A percentile compares a stretch with the other conserved stretches of the same genome.
phyloP scores from a whole-genome alignment of 192 early-diverging fungal genomes.

The Coemansia javaensis region DNA sequence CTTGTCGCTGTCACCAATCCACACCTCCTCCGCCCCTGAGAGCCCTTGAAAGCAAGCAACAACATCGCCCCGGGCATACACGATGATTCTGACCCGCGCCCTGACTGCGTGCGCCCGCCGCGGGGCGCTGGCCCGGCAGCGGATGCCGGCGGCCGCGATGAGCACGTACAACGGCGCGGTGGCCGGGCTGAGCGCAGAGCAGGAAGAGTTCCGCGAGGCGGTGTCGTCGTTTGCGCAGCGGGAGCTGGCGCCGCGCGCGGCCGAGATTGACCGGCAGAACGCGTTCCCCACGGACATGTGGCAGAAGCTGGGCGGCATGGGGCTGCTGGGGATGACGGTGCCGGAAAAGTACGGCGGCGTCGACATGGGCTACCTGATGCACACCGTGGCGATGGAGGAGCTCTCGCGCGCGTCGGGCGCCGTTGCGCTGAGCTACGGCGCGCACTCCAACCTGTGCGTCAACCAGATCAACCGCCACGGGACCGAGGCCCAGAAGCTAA shows the following conservation, averaged over 20 bases:
- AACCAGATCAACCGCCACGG: slow-evolving; percentile 95
- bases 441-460: slow-evolving; percentile 95
- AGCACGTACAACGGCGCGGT: slow-evolving; percentile 70
- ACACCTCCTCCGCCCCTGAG: too few species aligned
- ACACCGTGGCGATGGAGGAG: slow-evolving; percentile 91
- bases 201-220: slow-evolving; percentile 67
- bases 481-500: slow-evolving; percentile 76
- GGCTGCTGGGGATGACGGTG: slow-evolving; percentile 86
- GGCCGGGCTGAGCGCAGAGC: slow-evolving; percentile 70
- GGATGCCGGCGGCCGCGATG: not conserved
- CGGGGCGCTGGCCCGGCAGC: not conserved
- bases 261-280: slow-evolving; percentile 78
- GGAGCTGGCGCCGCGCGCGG: slow-evolving; percentile 78
- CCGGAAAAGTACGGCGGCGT: slow-evolving; percentile 85
- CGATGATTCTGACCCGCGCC: not conserved
- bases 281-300: slow-evolving; percentile 94
- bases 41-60: not conserved
- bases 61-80: not conserved
- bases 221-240: slow-evolving; percentile 72
- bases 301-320: slow-evolving; percentile 96
- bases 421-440: slow-evolving; percentile 89
- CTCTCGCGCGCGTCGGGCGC: slow-evolving; percentile 82
- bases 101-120: not conserved
- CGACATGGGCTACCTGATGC: slow-evolving; percentile 83
- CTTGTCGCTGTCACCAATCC: too few species aligned